Conservation (phyloP, 2,329 filamentous ascomycete species). For the Cladosporium cucumerinum region DNA sequence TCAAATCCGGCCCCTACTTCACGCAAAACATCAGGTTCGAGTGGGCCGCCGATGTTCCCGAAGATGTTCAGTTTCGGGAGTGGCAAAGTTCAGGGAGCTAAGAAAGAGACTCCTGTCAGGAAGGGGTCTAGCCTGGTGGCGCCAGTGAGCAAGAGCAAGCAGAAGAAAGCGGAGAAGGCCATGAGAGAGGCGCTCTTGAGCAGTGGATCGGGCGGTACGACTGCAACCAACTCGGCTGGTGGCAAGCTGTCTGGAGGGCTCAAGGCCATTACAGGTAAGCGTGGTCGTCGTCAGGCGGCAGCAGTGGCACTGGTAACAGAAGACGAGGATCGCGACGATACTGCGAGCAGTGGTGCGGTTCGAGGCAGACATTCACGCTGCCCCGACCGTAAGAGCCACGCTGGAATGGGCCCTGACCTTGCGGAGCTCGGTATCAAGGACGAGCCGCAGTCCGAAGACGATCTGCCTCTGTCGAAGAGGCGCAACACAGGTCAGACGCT, state of each 20-base stretch:
- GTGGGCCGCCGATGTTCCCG: not conserved
- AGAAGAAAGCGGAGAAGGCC: constrained; percentile 1
- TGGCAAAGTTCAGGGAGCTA: not conserved
- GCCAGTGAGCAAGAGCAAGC: constrained; percentile 5
- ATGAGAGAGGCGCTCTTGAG: not conserved
- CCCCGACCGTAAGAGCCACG: not conserved
- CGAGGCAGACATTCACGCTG: not conserved
- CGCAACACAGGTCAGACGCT: not conserved
- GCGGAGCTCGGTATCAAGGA: not conserved
- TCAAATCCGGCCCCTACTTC: not conserved
- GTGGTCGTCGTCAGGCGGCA: not conserved
- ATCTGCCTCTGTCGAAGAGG: not conserved
- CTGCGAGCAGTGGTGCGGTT: not conserved
- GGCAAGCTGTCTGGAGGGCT: not conserved
- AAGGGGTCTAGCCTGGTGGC: constrained; percentile 5
- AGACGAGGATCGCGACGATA: not conserved
- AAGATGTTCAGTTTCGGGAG: not conserved
- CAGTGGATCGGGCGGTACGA: not conserved
- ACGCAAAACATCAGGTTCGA: not conserved
- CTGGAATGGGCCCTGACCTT: not conserved
- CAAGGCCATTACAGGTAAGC: not conserved
- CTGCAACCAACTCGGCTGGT: not conserved
- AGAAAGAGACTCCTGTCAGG: not conserved
- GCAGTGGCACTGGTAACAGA: too few species aligned
- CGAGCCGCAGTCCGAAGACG: constrained; percentile 2